Evolutionary conservation across 306 rosid species (phyloP), one percentile per base, ranked within the genome.

Genomic region (Cercis canadensis): DNA sequence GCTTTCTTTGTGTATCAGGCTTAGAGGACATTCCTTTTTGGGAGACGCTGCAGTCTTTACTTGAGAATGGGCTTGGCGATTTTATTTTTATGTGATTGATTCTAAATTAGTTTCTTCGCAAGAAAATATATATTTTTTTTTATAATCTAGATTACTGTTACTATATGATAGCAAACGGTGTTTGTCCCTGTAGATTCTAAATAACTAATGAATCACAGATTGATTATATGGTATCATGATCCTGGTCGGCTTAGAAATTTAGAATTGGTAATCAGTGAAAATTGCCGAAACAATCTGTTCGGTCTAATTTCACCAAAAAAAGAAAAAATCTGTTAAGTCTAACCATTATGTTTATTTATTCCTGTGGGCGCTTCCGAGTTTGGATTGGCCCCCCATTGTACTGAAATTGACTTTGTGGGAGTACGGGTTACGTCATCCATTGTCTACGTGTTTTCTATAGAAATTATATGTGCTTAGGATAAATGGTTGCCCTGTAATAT

Each of bases 1-100:
- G 47, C 51, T 8, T 61, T 2, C 56, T 50, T 13, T 53, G n/a
- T 47, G 52, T 54, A 44, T 62, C 83, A 79, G 83, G 75, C 75
- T 73, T 79, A 79, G 47, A 51, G 34, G 80, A 18, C 68, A 37
- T 16, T 55, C 21, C 11, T 61, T 55, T 59, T 60, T 68, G 34
- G 15, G 63, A 64, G 39, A 37, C 4, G 66, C 37, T 60, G 65
- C 75, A 34, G 32, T 60, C 40, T 36, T 37, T 66, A 41, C 41
- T 52, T 53, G 53, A 33, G 3, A 3, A 47, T 52, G 54, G 75
- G 56, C 76, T 67, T 52, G 52, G 29, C 36, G 21, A 44, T 44
- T 66, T 57, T 61, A 66, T 51, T 74, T 10, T 41, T 62, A 45
- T 52, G 59, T 37, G 51, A 52, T 36, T 13, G 72, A 41, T 40